Percentiles rank a stretch among this genome's conserved stretches.
These are phyloP conservation scores for Meripilus lineatus DNA, from an alignment of 1,284 basidiomycete species.

Conservation along the genomic window DNA sequence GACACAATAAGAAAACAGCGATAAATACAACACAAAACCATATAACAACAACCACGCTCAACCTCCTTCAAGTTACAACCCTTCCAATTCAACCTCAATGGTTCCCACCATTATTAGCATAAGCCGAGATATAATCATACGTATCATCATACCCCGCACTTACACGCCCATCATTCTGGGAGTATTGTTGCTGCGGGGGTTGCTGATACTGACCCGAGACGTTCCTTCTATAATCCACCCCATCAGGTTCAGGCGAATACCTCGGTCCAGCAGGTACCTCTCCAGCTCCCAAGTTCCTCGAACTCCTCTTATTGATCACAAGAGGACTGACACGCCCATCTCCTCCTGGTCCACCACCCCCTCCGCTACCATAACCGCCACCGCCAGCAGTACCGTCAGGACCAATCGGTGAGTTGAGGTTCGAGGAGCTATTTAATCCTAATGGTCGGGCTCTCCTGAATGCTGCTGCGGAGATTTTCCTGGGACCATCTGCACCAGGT, in stretches of 20 bases:
- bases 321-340: conserved; percentile 42
- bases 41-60: too few relatives aligned
- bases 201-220: conserved; percentile 1
- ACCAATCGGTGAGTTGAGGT: conserved; percentile 5
- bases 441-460: conserved; percentile 50
- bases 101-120: conserved; percentile 31
- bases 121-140: conserved; percentile 55
- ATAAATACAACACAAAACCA: too few relatives aligned
- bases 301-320: conserved; percentile 43
- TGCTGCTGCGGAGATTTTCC: conserved; percentile 71
- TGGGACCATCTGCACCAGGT: conserved; percentile 28
- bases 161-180: conserved; percentile 5
- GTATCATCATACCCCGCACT: conserved; percentile 33
- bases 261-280: conserved; percentile 12
- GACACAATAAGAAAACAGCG: too few relatives aligned
- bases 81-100: too few relatives aligned
- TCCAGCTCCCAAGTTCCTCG: conserved; percentile 16
- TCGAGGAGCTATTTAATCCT: conserved; percentile 16
- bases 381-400: too few relatives aligned
- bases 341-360: conserved; percentile 12
- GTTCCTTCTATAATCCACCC: conserved; percentile 17
- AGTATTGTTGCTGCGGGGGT: background rate
- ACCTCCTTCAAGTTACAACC: too few relatives aligned
- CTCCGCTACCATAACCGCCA: conserved; percentile 7
- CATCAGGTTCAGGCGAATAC: conserved; percentile 2